These are phyloP conservation scores for Nyssa sinensis DNA, from an alignment of 148 eudicot species.

Conservation along the genomic window DNA sequence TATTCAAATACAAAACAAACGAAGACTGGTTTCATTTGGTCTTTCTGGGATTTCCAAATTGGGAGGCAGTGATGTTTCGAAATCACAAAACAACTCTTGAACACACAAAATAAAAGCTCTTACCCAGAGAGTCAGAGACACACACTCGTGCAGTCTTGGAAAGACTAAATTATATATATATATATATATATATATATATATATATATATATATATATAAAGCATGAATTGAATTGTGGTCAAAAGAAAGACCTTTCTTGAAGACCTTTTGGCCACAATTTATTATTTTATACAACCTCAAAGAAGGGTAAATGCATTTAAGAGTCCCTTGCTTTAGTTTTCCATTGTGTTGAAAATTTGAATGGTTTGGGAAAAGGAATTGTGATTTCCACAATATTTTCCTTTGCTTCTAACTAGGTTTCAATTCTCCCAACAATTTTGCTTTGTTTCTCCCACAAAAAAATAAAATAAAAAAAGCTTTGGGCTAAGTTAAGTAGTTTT, in stretches of 20 bases:
- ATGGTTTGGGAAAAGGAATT: constrained; percentile 16
- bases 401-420: constrained; percentile 13
- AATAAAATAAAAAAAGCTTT: no score
- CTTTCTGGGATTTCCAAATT: constrained; percentile 9
- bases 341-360: not conserved
- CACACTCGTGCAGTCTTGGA: constrained; percentile 40
- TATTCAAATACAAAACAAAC: not conserved
- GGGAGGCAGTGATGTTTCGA: constrained; percentile 11
- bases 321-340: not conserved
- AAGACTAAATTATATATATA: not conserved
- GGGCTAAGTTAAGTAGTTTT: not conserved
- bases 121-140: constrained; percentile 10
- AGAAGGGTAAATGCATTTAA: not conserved
- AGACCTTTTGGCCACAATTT: not conserved
- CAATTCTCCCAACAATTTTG: constrained; percentile 3
- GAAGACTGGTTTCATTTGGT: constrained; percentile 1
- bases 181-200: no score
- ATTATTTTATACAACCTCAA: not conserved
- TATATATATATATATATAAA: constrained; percentile 7
- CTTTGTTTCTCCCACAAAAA: not conserved
- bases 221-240: constrained; percentile 18
- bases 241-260: constrained; percentile 10
- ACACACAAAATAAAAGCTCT: not conserved
- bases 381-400: constrained; percentile 11
- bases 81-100: constrained; percentile 2